These are phyloP conservation scores for Mortierella sp. DNA, from an alignment of 371 early-diverging fungal species.

Conservation along the genomic window DNA sequence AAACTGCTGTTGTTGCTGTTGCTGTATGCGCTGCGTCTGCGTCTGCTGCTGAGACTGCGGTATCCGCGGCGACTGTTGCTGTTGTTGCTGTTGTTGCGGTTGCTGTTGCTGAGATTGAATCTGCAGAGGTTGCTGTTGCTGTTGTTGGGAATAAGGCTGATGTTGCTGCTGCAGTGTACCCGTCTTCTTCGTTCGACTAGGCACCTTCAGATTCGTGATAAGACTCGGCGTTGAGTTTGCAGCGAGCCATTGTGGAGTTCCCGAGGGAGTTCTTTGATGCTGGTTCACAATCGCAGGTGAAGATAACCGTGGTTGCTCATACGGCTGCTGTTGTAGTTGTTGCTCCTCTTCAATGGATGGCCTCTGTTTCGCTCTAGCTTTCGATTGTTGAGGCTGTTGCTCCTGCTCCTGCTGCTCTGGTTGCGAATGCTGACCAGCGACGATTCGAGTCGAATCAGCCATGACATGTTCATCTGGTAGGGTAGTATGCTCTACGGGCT, in stretches of 20 bases:
- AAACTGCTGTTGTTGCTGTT: not conserved
- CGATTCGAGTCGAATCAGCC: too few species aligned
- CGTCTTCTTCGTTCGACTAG: conserved; percentile 25
- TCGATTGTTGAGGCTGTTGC: not conserved
- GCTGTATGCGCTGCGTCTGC: not conserved
- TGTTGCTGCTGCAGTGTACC: conserved; percentile 1
- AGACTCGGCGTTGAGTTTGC: conserved; percentile 30
- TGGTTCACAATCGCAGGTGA: conserved; percentile 34
- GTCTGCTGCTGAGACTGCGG: not conserved
- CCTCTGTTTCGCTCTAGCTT: too few species aligned
- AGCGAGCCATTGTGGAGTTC: conserved; percentile 49
- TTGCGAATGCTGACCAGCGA: conserved; percentile 2
- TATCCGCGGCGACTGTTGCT: not conserved
- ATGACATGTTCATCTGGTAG: too few species aligned
- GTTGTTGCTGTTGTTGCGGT: conserved; percentile 7
- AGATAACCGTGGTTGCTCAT: conserved; percentile 15
- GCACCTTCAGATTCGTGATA: conserved; percentile 17
- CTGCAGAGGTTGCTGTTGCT: conserved; percentile 14
- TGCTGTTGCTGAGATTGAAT: conserved; percentile 2
- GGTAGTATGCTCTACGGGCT: too few species aligned
- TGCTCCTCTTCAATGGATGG: not conserved
- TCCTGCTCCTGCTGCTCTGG: conserved; percentile 4
- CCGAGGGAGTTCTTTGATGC: conserved; percentile 48
- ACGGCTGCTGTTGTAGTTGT: conserved; percentile 1
- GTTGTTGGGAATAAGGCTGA: conserved; percentile 2